phyloP scores from a whole-genome alignment of 208 protist species.

The Trypanosoma boissoni region DNA sequence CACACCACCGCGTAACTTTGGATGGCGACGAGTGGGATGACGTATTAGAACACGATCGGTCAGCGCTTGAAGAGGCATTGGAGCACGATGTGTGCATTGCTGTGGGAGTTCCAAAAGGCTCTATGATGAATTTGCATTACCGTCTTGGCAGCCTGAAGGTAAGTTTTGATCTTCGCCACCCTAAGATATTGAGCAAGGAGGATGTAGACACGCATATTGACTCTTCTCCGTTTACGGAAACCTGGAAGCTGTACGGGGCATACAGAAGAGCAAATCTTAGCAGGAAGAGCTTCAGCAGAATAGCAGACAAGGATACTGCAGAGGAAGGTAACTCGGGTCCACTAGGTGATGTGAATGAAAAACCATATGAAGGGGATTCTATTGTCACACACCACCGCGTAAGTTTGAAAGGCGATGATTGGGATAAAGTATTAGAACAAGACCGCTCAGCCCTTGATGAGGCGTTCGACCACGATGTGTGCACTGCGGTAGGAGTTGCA shows the following conservation, averaged over 20 bases:
- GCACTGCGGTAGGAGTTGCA: no score
- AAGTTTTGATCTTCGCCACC: slow-evolving; percentile 9
- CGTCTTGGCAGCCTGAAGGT: slow-evolving; percentile 9
- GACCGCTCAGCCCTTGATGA: no score
- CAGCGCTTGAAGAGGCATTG: slow-evolving; percentile 28
- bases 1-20: slow-evolving; percentile 38
- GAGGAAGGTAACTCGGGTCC: background rate
- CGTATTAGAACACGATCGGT: slow-evolving; percentile 25
- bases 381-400: slow-evolving; percentile 42
- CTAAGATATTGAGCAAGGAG: background rate
- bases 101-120: background rate
- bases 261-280: background rate
- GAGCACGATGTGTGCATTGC: slow-evolving; percentile 24
- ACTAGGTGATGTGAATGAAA: background rate
- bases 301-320: background rate
- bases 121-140: background rate
- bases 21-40: slow-evolving; percentile 38
- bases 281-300: background rate
- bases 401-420: no score
- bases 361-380: background rate
- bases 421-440: no score
- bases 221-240: slow-evolving; percentile 12
- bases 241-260: slow-evolving; percentile 15
- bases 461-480: no score
- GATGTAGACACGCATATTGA: slow-evolving; percentile 11